These are phyloP conservation scores for Candida nanaspora DNA, from an alignment of 805 yeast species.

Conservation along the genomic window DNA sequence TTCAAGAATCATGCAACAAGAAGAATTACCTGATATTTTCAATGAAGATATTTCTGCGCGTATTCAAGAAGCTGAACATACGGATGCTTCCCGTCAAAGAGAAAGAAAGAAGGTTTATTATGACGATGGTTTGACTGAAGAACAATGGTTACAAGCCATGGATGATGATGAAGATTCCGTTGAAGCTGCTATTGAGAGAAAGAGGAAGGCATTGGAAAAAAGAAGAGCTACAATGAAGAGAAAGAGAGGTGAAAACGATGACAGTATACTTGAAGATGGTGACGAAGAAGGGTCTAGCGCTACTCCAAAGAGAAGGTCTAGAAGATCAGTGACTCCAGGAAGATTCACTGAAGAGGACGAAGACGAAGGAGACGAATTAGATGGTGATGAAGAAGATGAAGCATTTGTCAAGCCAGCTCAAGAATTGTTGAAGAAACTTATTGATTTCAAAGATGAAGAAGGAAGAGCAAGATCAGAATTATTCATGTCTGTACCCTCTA, in stretches of 20 bases:
- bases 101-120: constrained; percentile 57
- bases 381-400: constrained; percentile 4
- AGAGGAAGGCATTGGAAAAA: constrained; percentile 35
- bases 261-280: constrained; percentile 6
- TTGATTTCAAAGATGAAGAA: constrained; percentile 34
- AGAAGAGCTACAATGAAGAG: constrained; percentile 28
- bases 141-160: constrained; percentile 73
- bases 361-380: constrained; percentile 1
- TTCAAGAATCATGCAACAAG: constrained; percentile 54
- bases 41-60: constrained; percentile 48
- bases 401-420: constrained; percentile 14
- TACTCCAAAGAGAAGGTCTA: constrained; percentile 8
- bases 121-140: constrained; percentile 67
- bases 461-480: constrained; percentile 43
- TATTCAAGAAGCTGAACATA: constrained; percentile 33
- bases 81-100: constrained; percentile 48
- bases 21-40: constrained; percentile 77
- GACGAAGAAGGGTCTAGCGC: neutral
- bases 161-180: constrained; percentile 64
- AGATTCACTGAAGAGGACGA: constrained; percentile 2
- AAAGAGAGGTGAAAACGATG: constrained; percentile 14
- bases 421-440: constrained; percentile 36
- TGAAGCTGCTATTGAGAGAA: constrained; percentile 51
- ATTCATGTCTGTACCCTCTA: constrained; percentile 70
- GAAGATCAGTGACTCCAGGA: constrained; percentile 1